Percentiles rank a stretch among this genome's conserved stretches.
phyloP scores from a whole-genome alignment of 1,284 basidiomycete species.

The Cutaneotrichosporon sp. region DNA sequence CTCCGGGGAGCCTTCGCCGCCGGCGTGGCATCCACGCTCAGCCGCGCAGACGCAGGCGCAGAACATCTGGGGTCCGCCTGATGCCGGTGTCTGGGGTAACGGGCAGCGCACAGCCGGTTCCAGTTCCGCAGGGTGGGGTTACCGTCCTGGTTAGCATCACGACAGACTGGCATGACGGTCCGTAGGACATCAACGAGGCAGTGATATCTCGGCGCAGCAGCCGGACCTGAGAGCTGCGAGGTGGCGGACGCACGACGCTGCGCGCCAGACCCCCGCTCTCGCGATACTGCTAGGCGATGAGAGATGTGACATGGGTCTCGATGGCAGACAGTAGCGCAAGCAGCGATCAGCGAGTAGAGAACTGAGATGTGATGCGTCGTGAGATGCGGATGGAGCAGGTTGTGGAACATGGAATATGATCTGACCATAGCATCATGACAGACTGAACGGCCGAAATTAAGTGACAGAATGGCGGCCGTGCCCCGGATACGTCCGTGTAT shows the following conservation, averaged over 20 bases:
- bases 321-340: neutral
- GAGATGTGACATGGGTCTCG: neutral
- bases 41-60: neutral
- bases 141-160: neutral
- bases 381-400: neutral
- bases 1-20: neutral
- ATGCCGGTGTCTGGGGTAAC: neutral
- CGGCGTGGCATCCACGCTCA: neutral
- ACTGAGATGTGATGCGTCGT: neutral
- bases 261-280: neutral
- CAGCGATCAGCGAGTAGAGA: neutral
- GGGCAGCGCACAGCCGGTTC: neutral
- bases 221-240: neutral
- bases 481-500: neutral
- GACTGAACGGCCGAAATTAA: neutral
- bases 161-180: no score
- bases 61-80: slow-evolving; percentile 10
- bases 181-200: neutral
- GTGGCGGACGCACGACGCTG: neutral
- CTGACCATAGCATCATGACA: no score
- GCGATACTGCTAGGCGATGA: neutral
- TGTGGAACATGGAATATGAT: neutral
- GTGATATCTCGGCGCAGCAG: neutral
- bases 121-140: neutral
- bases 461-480: neutral